A percentile compares a stretch with the other conserved stretches of the same genome.
These are phyloP conservation scores for Steccherinum ochraceum DNA, from an alignment of 768 basidiomycete species.

Conservation along the genomic window DNA sequence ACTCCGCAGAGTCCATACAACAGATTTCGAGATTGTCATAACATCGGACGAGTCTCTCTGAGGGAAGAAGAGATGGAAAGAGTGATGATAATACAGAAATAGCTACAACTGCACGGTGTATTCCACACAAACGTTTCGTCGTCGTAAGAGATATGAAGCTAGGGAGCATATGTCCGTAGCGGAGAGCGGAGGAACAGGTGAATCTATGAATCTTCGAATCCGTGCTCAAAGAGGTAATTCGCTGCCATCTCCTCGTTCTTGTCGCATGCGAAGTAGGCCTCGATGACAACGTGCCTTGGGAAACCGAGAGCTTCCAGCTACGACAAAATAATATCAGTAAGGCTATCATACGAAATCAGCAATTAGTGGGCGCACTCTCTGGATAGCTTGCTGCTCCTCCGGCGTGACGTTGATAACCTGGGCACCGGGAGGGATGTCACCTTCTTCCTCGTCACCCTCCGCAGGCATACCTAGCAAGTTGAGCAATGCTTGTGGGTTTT, in stretches of 20 bases:
- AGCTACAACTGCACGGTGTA: neutral
- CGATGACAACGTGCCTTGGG: slow-evolving; percentile 67
- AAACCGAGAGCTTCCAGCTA: slow-evolving; percentile 89
- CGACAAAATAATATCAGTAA: too few species aligned
- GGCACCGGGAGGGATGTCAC: slow-evolving; percentile 40
- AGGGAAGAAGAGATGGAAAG: too few species aligned
- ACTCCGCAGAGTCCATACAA: too few species aligned
- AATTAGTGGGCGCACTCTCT: slow-evolving; percentile 56
- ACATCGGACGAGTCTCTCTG: too few species aligned
- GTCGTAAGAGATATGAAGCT: too few species aligned
- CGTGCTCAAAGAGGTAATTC: slow-evolving; percentile 81
- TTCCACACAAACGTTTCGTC: neutral
- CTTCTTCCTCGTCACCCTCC: slow-evolving; percentile 36
- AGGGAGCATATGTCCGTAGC: too few species aligned
- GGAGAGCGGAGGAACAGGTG: neutral
- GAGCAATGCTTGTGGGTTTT: slow-evolving; percentile 66
- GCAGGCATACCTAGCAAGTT: slow-evolving; percentile 47
- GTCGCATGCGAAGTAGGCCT: slow-evolving; percentile 93
- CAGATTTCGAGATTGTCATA: too few species aligned
- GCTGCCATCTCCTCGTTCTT: slow-evolving; percentile 97
- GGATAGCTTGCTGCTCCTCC: slow-evolving; percentile 86
- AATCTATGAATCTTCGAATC: slow-evolving; percentile 43
- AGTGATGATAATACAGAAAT: neutral
- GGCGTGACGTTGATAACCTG: slow-evolving; percentile 72
- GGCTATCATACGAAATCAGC: too few species aligned